Base-by-base conservation (phyloP, 2,329 filamentous ascomycete genomes). In the Penicillium hesseltinei region DNA sequence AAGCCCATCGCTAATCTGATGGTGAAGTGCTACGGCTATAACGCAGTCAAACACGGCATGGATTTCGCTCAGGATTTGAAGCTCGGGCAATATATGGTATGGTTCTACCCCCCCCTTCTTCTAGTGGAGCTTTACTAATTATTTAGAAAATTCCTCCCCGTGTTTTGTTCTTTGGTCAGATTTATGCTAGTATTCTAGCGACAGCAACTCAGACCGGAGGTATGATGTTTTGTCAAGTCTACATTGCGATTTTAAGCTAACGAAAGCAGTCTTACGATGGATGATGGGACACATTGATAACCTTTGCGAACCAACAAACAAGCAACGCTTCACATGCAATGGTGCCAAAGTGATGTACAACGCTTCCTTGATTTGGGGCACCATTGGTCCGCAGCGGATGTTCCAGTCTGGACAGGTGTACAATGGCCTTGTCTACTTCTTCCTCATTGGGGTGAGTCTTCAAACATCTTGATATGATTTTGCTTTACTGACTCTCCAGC, bases 1-100 rank as follows among this genome's bases (percentile, higher is more conserved):
- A 69, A 67, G 47, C 67, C 70, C 2, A 68, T 79, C n/a, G 70
- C 70, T 13, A 72, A 71, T 54, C 71, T 71, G 60, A 72, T 72
- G 65, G 68, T 73, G 36, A 73, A 73, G 49, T 67, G 60, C 19
- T 73, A 72, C 38, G 70, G 70, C 1, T 73, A 73, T 58, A 72
- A 71, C 36, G 66, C 70, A 6, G 64, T 71, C n/a, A 71, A 71
- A 51, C 69, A 71, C 13, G 69, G 68, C 1, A 67, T 71, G 65
- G 68, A 70, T 53, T 72, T 72, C 51, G 67, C 70, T 1, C 65
- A 70, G 35, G 70, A 72, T 39, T 51, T 72, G 40, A 72, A 72
- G 49, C 58, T 72, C 9, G 70, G 69, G 2, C 70, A 72, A 48
- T 72, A 72, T 45, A 72, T 67, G 64, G 71, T 64, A 38, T 35